Evolutionary conservation across 306 rosid genomes (phyloP).

Genomic region (Casuarina equisetifolia): DNA sequence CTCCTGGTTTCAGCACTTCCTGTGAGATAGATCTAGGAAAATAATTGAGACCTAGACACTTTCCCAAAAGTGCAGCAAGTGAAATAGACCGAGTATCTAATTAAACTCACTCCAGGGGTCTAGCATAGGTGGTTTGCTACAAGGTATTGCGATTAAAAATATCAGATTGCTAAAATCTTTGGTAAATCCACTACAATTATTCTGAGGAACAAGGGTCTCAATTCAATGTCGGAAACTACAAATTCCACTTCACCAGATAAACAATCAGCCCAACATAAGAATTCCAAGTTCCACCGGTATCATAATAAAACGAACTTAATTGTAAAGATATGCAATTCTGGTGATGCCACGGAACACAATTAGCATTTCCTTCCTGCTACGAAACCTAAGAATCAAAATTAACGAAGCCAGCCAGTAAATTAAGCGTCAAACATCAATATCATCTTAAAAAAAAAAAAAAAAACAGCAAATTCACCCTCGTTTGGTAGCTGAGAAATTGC

Average conservation of each 20-base stretch:
- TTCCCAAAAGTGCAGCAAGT: not conserved
- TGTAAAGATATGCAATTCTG: not conserved
- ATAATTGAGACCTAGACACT: not conserved
- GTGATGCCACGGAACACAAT: slow-evolving; percentile 9
- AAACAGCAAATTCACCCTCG: not conserved
- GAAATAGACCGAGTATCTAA: not conserved
- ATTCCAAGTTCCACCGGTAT: not conserved
- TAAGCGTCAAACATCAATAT: not conserved
- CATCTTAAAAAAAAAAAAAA: not conserved
- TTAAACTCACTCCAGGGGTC: not conserved
- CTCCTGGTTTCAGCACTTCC: not conserved
- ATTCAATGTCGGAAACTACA: not conserved
- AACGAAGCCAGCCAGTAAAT: slow-evolving; percentile 15
- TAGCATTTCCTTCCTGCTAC: not conserved
- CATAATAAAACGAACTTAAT: not conserved
- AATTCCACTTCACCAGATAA: not conserved
- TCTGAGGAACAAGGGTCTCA: not conserved
- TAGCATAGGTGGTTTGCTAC: not conserved
- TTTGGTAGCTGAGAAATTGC: slow-evolving; percentile 1
- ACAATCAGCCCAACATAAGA: not conserved
- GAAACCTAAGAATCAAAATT: not conserved
- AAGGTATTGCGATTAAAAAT: not conserved
- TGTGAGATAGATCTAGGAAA: not conserved
- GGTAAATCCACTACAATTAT: not conserved
- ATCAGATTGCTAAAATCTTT: not conserved